Conservation (phyloP, 768 basidiomycete genomes). For the Leccinellum albellum region DNA sequence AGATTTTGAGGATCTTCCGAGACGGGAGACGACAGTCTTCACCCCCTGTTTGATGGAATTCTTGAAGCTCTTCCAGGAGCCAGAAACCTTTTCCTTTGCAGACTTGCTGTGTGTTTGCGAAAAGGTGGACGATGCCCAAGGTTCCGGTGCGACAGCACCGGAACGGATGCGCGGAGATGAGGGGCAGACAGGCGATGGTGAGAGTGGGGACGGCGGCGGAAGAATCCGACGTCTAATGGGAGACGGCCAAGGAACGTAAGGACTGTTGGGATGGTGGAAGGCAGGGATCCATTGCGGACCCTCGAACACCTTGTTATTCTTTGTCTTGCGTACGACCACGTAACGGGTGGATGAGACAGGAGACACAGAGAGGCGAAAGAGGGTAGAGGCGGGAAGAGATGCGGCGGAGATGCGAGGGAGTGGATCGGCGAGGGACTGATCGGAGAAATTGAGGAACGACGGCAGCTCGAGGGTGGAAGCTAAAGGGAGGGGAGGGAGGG, state of each 20-base stretch:
- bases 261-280: constrained; percentile 49
- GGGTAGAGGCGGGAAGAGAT: constrained; percentile 17
- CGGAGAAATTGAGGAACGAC: constrained; percentile 34
- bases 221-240: constrained; percentile 41
- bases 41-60: constrained; percentile 24
- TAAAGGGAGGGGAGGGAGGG: constrained; percentile 34
- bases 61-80: constrained; percentile 34
- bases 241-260: constrained; percentile 51
- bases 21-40: constrained; percentile 19
- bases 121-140: constrained; percentile 28
- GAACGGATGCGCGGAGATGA: constrained; percentile 35
- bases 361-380: constrained; percentile 14
- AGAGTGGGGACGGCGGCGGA: constrained; percentile 34
- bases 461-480: constrained; percentile 39
- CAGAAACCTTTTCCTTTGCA: constrained; percentile 12
- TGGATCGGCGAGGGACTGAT: constrained; percentile 15
- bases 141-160: constrained; percentile 42
- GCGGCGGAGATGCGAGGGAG: constrained; percentile 1
- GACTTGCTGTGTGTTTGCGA: constrained; percentile 21
- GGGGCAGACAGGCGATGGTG: constrained; percentile 33
- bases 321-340: constrained; percentile 11
- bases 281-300: constrained; percentile 35
- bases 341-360: constrained; percentile 15
- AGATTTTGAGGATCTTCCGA: constrained; percentile 15
- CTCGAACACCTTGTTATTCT: constrained; percentile 21